Percentiles rank a stretch among this genome's conserved stretches.
These are phyloP conservation scores for Breviolum minutum DNA, from an alignment of 73 alveolate genomes.

Conservation along the genomic window DNA sequence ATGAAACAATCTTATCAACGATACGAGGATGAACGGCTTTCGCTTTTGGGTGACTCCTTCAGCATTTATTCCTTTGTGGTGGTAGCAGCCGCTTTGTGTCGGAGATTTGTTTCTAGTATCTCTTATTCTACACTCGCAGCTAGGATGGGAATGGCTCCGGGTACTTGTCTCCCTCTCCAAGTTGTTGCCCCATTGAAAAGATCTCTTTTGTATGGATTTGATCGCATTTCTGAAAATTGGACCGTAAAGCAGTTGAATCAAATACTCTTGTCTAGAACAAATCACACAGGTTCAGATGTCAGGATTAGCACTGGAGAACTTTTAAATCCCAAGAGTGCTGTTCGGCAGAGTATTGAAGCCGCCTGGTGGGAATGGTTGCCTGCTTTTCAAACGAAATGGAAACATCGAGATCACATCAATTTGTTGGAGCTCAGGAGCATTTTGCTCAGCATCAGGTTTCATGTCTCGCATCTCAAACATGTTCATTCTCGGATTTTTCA, in stretches of 20 bases:
- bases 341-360: background rate
- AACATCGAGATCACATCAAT: background rate
- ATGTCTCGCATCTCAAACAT: background rate
- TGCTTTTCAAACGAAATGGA: background rate
- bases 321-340: background rate
- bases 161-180: background rate
- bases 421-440: background rate
- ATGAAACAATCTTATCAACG: background rate
- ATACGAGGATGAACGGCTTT: background rate
- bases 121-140: background rate
- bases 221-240: too few species aligned
- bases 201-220: background rate
- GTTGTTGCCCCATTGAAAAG: background rate
- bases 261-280: background rate
- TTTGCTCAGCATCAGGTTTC: background rate
- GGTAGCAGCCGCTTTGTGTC: background rate
- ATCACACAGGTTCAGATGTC: constrained; percentile 28
- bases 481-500: background rate
- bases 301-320: background rate
- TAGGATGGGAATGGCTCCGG: constrained; percentile 5
- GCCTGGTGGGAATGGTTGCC: background rate
- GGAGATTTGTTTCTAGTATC: background rate
- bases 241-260: background rate
- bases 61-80: background rate
- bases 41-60: background rate